phyloP scores from a whole-genome alignment of 805 yeast species.

The Tetrapisispora pingtungensis region DNA sequence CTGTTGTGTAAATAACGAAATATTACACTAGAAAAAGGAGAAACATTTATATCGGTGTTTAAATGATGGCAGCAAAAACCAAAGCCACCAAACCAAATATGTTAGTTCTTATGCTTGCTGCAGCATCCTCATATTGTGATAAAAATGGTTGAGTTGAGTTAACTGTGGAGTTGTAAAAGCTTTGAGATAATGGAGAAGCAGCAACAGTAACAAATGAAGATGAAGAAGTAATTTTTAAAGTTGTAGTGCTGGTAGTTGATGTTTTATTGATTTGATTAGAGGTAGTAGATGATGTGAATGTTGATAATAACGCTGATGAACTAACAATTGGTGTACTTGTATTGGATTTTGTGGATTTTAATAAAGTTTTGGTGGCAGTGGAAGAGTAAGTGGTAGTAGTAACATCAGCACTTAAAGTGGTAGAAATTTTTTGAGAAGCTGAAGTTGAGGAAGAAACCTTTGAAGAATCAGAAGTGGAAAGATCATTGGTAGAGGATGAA shows the following conservation, averaged over 20 bases:
- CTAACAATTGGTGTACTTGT: no score
- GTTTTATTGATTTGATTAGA: not conserved
- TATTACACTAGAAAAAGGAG: no score
- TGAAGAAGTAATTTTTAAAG: not conserved
- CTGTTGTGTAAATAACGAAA: not conserved
- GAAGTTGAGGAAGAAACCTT: no score
- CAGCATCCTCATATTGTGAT: conserved; percentile 10
- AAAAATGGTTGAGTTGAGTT: not conserved
- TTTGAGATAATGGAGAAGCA: not conserved
- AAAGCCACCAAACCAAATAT: conserved; percentile 6
- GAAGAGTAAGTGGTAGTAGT: no score
- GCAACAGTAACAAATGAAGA: not conserved
- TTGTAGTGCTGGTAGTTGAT: not conserved
- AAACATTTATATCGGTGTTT: not conserved
- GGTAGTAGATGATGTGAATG: not conserved
- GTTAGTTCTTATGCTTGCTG: conserved; percentile 8
- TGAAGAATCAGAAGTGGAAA: no score
- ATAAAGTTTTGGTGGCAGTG: no score
- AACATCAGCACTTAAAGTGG: no score
- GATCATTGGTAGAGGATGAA: no score
- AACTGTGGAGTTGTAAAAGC: not conserved
- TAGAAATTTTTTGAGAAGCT: no score
- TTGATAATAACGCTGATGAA: not conserved
- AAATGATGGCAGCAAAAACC: conserved; percentile 2
- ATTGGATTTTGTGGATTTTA: no score